These are phyloP conservation scores for Vanrija sp. DNA, from an alignment of 1,284 basidiomycete species.

Conservation along the genomic window DNA sequence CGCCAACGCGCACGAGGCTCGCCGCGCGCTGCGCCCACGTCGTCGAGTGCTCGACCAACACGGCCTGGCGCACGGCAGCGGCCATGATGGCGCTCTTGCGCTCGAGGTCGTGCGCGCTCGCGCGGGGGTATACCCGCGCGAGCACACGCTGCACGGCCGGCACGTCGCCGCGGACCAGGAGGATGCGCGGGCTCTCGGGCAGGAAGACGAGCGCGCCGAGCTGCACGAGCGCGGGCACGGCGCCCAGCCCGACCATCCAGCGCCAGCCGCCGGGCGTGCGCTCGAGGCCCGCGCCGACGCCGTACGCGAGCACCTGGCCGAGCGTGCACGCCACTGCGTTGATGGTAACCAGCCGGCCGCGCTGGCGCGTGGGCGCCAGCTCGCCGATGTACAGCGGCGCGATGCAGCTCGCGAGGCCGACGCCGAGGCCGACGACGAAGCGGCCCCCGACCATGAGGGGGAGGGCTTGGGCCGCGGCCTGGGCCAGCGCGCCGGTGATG, in stretches of 20 bases:
- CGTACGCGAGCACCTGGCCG: conserved; percentile 73
- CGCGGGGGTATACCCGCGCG: conserved; percentile 62
- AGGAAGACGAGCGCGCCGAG: conserved; percentile 61
- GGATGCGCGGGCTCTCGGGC: conserved; percentile 73
- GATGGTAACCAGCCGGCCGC: conserved; percentile 67
- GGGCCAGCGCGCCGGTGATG: conserved; percentile 64
- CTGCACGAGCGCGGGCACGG: conserved; percentile 64
- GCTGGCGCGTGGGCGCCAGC: conserved; percentile 67
- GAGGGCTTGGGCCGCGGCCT: conserved; percentile 60
- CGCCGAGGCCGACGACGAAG: conserved; percentile 59
- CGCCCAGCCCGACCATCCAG: conserved; percentile 76
- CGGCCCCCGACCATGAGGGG: conserved; percentile 71
- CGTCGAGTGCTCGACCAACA: conserved; percentile 59
- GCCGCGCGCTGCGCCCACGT: conserved; percentile 58
- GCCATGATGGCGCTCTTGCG: conserved; percentile 60
- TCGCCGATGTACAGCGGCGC: conserved; percentile 81
- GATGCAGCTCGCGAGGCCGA: conserved; percentile 66
- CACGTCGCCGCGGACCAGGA: conserved; percentile 58
- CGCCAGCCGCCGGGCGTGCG: conserved; percentile 66
- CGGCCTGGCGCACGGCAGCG: conserved; percentile 57
- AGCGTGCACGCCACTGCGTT: conserved; percentile 50
- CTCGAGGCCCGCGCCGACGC: conserved; percentile 68
- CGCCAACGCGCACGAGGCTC: conserved; percentile 57
- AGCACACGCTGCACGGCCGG: conserved; percentile 57
- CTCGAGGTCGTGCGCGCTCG: conserved; percentile 61